Conservation (phyloP, 2,329 filamentous ascomycete genomes). For the Clonostachys chloroleuca region DNA sequence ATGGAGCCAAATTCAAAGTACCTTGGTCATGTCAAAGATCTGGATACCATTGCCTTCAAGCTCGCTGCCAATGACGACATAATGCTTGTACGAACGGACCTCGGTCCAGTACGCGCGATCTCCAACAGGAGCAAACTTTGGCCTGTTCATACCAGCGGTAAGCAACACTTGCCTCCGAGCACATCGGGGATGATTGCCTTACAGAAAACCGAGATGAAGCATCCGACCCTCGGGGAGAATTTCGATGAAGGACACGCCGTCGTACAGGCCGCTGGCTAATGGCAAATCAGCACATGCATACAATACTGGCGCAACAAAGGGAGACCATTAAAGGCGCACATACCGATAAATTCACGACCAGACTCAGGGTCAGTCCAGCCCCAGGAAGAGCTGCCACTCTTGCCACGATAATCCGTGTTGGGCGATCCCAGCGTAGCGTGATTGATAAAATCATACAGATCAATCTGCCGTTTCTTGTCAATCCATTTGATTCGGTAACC, state of each 20-base stretch:
- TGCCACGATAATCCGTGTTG: conserved; percentile 10
- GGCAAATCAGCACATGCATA: background rate
- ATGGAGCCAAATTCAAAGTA: background rate
- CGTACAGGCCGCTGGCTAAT: conserved; percentile 14
- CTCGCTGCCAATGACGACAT: conserved; percentile 27
- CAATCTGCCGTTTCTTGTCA: conserved; percentile 20
- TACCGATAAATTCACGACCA: conserved; percentile 17
- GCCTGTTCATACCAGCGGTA: background rate
- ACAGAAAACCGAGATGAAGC: conserved; percentile 34
- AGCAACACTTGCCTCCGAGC: background rate
- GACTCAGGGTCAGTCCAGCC: conserved; percentile 33
- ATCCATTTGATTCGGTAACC: background rate
- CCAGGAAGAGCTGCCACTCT: conserved; percentile 23
- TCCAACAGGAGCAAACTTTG: conserved; percentile 6
- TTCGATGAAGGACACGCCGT: conserved; percentile 39
- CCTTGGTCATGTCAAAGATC: conserved; percentile 55
- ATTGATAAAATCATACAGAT: conserved; percentile 48
- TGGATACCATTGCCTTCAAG: conserved; percentile 49
- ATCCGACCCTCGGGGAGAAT: conserved; percentile 32
- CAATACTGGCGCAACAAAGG: background rate
- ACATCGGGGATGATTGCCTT: background rate
- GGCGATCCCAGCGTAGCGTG: conserved; percentile 44
- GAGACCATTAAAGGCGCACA: background rate
- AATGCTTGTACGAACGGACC: conserved; percentile 24
- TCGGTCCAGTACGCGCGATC: conserved; percentile 21